Conservation (phyloP, 2,329 filamentous ascomycete genomes). For the Aspergillus sp. region DNA sequence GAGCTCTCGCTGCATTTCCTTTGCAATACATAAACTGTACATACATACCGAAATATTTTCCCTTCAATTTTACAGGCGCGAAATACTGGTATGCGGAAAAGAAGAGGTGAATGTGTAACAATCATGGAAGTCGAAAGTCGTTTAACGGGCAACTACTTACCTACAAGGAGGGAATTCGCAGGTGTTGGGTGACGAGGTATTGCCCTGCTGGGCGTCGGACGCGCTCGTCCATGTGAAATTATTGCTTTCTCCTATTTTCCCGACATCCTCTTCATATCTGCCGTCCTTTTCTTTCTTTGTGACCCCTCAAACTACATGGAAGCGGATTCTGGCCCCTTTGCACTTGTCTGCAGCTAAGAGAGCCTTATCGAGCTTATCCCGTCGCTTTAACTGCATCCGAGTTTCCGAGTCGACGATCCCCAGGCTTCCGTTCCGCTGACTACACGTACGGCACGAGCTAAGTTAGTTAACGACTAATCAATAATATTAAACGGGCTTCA, state of each 20-base stretch:
- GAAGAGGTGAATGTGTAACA: background rate
- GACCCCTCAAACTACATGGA: background rate
- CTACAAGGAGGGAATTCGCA: background rate
- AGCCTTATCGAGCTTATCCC: constrained; percentile 8
- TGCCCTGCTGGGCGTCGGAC: background rate
- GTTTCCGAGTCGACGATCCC: background rate
- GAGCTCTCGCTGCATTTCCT: constrained; percentile 3
- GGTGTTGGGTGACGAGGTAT: background rate
- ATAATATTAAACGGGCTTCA: background rate
- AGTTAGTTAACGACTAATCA: background rate
- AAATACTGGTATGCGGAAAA: background rate
- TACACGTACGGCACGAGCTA: background rate
- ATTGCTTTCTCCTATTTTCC: background rate
- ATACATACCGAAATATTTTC: constrained; percentile 2
- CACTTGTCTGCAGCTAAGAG: background rate
- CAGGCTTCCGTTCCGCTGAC: constrained; percentile 3
- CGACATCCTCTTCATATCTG: background rate
- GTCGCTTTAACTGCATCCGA: background rate
- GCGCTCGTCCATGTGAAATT: background rate
- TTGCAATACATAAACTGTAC: constrained; percentile 6
- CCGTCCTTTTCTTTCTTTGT: background rate
- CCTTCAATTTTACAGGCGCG: background rate
- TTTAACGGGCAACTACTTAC: background rate
- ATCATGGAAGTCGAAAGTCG: too few relatives aligned
- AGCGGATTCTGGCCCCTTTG: background rate